Percentiles rank a stretch among this genome's conserved stretches.
Conservation (phyloP, 2,329 filamentous ascomycete genomes). For the Xylaria sp. region DNA sequence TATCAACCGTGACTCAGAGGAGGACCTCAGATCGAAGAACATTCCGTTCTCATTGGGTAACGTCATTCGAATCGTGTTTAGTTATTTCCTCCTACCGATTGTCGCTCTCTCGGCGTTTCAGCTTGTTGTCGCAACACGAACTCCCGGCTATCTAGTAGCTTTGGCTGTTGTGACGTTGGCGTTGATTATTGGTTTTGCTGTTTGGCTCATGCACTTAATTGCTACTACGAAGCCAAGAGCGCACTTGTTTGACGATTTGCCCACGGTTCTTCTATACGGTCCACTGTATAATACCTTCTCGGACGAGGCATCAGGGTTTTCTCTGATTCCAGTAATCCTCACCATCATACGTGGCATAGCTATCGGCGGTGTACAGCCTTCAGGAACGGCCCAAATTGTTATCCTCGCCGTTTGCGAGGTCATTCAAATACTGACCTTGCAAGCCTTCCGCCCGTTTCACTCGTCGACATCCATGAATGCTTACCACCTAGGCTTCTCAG, state of each 20-base stretch:
- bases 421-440: constrained; percentile 84
- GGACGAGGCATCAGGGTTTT: constrained; percentile 90
- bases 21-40: constrained; percentile 92
- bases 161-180: constrained; percentile 81
- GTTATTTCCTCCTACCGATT: constrained; percentile 89
- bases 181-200: constrained; percentile 76
- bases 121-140: constrained; percentile 77
- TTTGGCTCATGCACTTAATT: constrained; percentile 85
- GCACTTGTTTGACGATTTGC: constrained; percentile 91
- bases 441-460: constrained; percentile 91
- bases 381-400: constrained; percentile 92
- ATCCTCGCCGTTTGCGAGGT: constrained; percentile 95
- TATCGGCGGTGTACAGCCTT: constrained; percentile 91
- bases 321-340: constrained; percentile 84
- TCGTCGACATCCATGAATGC: constrained; percentile 96
- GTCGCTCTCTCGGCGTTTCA: constrained; percentile 92
- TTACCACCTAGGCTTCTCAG: constrained; percentile 87
- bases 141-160: constrained; percentile 76
- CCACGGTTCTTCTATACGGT: constrained; percentile 88
- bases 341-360: constrained; percentile 89
- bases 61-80: constrained; percentile 86
- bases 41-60: constrained; percentile 86
- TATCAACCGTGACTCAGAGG: constrained; percentile 77
- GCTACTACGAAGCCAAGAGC: constrained; percentile 83
- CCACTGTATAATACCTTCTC: constrained; percentile 98